phyloP scores from a whole-genome alignment of 106 monocot genomes.

The Platanthera zijinensis region DNA sequence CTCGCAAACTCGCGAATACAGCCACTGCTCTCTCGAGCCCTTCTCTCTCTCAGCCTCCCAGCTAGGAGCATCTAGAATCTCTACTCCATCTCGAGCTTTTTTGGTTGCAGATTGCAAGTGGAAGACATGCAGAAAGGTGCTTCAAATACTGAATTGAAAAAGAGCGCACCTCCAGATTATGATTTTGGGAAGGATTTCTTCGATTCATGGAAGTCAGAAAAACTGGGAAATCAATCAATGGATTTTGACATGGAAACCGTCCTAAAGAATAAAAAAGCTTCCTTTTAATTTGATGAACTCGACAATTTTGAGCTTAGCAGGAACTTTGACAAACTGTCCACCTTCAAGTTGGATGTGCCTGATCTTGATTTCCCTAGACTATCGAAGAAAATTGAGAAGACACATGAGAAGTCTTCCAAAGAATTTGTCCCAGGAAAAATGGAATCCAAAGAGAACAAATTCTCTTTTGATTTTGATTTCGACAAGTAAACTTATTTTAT shows the following conservation, averaged over 20 bases:
- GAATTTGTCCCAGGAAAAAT: conserved; percentile 29
- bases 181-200: conserved; percentile 80
- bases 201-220: conserved; percentile 56
- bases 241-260: conserved; percentile 52
- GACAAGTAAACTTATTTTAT: conserved; percentile 46
- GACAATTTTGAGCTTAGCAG: conserved; percentile 78
- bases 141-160: conserved; percentile 2
- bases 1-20: too few species aligned
- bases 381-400: conserved; percentile 37
- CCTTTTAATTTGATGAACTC: conserved; percentile 73
- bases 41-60: too few species aligned
- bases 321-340: conserved; percentile 71
- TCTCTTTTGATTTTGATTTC: conserved; percentile 89
- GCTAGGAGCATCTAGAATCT: too few species aligned
- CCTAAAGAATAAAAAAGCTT: conserved; percentile 36
- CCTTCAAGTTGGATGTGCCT: conserved; percentile 84
- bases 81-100: too few species aligned
- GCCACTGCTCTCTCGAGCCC: too few species aligned
- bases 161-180: conserved; percentile 31
- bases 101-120: neutral
- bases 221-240: conserved; percentile 36
- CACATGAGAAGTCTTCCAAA: conserved; percentile 28
- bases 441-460: conserved; percentile 37
- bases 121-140: conserved; percentile 9
- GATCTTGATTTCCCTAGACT: conserved; percentile 77